A percentile compares a stretch with the other conserved stretches of the same genome.
phyloP scores from a whole-genome alignment of 345 rosid species.

The Sonneratia alba region DNA sequence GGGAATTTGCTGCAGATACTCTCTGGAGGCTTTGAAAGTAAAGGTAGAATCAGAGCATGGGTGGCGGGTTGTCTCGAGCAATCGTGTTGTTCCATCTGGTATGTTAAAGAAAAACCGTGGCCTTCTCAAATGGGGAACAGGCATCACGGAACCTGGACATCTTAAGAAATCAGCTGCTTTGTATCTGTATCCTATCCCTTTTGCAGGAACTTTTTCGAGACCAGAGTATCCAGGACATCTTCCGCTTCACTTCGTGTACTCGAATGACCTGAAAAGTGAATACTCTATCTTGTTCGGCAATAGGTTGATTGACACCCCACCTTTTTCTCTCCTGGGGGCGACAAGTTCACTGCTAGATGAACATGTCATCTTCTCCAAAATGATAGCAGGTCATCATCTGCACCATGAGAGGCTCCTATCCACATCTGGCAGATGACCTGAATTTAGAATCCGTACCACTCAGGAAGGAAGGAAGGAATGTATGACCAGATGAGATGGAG shows the following conservation, averaged over 20 bases:
- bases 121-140: conserved; percentile 52
- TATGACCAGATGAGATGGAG: no score
- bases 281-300: conserved; percentile 6
- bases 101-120: conserved; percentile 58
- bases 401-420: not conserved
- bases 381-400: not conserved
- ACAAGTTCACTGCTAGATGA: not conserved
- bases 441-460: not conserved
- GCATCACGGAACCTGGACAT: conserved; percentile 78
- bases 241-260: conserved; percentile 78
- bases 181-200: conserved; percentile 83
- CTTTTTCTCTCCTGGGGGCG: not conserved
- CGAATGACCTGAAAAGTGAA: conserved; percentile 46
- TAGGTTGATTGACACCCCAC: not conserved
- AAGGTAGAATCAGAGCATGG: conserved; percentile 50
- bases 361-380: not conserved
- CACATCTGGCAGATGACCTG: not conserved
- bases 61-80: conserved; percentile 67
- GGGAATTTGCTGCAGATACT: not conserved
- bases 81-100: conserved; percentile 53
- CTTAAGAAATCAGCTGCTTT: conserved; percentile 83
- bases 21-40: conserved; percentile 40
- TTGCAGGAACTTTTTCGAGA: conserved; percentile 43
- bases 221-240: conserved; percentile 79
- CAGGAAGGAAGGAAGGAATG: no score